These are phyloP conservation scores for Physaria fendleri DNA, from an alignment of 345 rosid species.

Conservation along the genomic window DNA sequence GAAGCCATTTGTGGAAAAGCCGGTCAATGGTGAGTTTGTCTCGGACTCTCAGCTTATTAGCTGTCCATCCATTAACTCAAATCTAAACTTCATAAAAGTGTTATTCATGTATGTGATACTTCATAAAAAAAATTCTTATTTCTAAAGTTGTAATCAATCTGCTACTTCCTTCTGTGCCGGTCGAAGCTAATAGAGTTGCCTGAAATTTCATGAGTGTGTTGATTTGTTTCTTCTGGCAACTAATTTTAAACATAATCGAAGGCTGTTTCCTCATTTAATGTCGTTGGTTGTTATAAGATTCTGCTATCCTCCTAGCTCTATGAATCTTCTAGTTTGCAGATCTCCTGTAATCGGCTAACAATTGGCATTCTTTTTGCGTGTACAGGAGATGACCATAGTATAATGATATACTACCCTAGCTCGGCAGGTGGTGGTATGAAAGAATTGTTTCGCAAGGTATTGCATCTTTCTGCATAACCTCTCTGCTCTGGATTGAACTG, in stretches of 20 bases:
- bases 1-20: constrained; percentile 99
- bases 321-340: neutral
- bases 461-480: constrained; percentile 5
- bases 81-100: neutral
- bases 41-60: neutral
- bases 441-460: constrained; percentile 96
- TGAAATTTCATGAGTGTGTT: neutral
- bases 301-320: neutral
- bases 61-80: neutral
- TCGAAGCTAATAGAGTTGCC: neutral
- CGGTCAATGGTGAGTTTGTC: constrained; percentile 67
- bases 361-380: constrained; percentile 6
- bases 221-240: neutral
- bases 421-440: constrained; percentile 99
- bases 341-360: neutral
- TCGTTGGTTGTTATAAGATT: neutral
- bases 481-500: constrained; percentile 8
- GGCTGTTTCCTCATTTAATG: neutral
- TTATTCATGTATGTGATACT: neutral
- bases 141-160: neutral
- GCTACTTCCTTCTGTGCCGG: neutral
- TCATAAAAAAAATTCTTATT: neutral
- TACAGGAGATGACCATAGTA: constrained; percentile 93
- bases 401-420: constrained; percentile 98
- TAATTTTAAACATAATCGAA: neutral